A percentile compares a stretch with the other conserved stretches of the same genome.
Conservation (phyloP, 2,329 filamentous ascomycete genomes). For the Diaporthe humulicola region DNA sequence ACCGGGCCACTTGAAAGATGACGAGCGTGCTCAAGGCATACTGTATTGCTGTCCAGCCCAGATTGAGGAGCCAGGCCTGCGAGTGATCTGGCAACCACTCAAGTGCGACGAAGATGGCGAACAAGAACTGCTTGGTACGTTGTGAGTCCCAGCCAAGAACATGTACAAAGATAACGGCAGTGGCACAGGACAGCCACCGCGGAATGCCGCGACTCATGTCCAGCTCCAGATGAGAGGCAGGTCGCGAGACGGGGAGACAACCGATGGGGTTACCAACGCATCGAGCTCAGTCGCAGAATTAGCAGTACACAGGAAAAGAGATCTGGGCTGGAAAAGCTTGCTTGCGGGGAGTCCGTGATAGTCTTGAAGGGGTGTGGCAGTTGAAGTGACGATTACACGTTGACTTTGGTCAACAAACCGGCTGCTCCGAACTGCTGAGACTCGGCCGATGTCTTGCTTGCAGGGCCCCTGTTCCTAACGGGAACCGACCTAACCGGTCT, state of each 20-base stretch:
- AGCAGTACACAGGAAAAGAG: neutral
- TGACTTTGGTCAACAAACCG: constrained; percentile 14
- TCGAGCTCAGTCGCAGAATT: neutral
- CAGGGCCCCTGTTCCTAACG: neutral
- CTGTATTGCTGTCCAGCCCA: neutral
- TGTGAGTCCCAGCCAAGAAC: constrained; percentile 31
- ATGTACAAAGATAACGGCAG: constrained; percentile 4
- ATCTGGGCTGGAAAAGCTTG: constrained; percentile 5
- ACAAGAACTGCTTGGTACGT: constrained; percentile 29
- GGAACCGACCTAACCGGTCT: neutral
- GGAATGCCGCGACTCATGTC: constrained; percentile 33
- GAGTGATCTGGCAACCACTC: neutral
- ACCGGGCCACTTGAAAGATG: constrained; percentile 7
- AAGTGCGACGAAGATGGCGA: constrained; percentile 13
- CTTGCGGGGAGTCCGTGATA: neutral
- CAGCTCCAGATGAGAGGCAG: constrained; percentile 21
- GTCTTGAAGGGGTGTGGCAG: neutral
- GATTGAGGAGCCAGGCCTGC: neutral
- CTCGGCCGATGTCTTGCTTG: constrained; percentile 15
- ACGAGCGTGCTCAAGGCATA: constrained; percentile 15
- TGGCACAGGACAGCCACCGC: constrained; percentile 35
- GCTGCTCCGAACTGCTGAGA: constrained; percentile 24
- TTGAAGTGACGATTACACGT: constrained; percentile 1
- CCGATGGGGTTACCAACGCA: neutral
- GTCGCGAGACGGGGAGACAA: neutral